These are phyloP conservation scores for Citrullus amarus DNA, from an alignment of 306 rosid species.

Conservation along the genomic window DNA sequence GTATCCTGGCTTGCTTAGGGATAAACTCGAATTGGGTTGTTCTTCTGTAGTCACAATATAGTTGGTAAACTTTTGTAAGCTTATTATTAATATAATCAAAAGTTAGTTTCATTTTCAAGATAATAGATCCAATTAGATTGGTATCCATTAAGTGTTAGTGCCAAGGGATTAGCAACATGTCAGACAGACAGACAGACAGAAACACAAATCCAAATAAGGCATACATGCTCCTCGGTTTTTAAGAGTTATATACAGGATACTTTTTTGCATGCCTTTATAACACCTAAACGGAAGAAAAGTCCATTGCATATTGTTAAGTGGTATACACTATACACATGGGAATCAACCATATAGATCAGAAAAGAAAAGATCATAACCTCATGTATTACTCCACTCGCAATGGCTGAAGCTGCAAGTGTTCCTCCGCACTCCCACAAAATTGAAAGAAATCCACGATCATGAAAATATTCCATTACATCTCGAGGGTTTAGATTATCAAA, in stretches of 20 bases:
- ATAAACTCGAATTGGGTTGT: background rate
- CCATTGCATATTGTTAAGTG: background rate
- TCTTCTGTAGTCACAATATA: background rate
- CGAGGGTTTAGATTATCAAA: slow-evolving; percentile 70
- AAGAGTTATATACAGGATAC: background rate
- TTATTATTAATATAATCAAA: background rate
- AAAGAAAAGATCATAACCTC: slow-evolving; percentile 30
- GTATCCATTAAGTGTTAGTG: background rate
- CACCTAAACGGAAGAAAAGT: background rate
- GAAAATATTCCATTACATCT: slow-evolving; percentile 87
- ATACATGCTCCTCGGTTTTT: background rate
- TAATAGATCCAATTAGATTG: background rate
- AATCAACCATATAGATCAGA: background rate
- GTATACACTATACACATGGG: background rate
- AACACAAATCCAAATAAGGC: background rate
- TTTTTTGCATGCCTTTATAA: background rate
- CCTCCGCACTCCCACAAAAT: slow-evolving; percentile 97
- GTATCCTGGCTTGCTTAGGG: background rate
- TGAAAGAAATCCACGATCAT: slow-evolving; percentile 82
- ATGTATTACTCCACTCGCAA: slow-evolving; percentile 78
- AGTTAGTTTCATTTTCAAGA: background rate
- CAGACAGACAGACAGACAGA: background rate
- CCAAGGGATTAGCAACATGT: background rate
- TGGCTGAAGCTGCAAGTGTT: slow-evolving; percentile 86
- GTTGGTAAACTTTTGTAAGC: background rate